These are phyloP conservation scores for Cochlearia excelsa DNA, from an alignment of 345 rosid genomes.

Conservation along the genomic window DNA sequence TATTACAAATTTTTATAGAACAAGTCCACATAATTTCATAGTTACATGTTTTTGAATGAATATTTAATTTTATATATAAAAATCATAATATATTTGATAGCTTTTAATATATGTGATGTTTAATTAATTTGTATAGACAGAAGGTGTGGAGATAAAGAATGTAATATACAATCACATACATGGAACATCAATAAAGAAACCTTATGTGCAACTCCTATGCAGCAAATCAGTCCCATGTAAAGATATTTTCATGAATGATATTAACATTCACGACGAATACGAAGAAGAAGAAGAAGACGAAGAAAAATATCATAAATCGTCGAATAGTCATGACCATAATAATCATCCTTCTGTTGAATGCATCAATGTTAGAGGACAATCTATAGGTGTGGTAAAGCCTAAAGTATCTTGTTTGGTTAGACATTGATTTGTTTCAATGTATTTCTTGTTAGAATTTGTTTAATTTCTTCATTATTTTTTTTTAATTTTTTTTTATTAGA, in stretches of 20 bases:
- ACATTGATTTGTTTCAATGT: background rate
- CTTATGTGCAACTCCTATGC: slow-evolving; percentile 37
- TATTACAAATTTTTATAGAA: too few relatives aligned
- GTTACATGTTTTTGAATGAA: too few relatives aligned
- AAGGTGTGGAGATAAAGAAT: slow-evolving; percentile 41
- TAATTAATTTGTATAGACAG: slow-evolving; percentile 32
- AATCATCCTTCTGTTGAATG: slow-evolving; percentile 31
- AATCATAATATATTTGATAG: too few relatives aligned
- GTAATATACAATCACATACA: slow-evolving; percentile 30
- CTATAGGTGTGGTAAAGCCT: slow-evolving; percentile 35
- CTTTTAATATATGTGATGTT: background rate
- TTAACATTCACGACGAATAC: slow-evolving; percentile 19
- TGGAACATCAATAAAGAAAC: slow-evolving; percentile 37
- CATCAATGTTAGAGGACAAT: slow-evolving; percentile 39
- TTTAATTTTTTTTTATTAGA: background rate
- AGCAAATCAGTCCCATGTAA: slow-evolving; percentile 42
- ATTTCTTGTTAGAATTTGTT: background rate
- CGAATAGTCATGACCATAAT: background rate
- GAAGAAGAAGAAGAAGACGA: slow-evolving; percentile 12
- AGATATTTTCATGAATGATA: slow-evolving; percentile 35
- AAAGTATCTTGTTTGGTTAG: slow-evolving; percentile 33
- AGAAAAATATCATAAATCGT: background rate
- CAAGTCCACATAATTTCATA: too few relatives aligned
- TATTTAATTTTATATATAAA: too few relatives aligned
- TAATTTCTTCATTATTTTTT: background rate